phyloP scores from a whole-genome alignment of 305 asterid genomes.

The Fraxinus floribunda region DNA sequence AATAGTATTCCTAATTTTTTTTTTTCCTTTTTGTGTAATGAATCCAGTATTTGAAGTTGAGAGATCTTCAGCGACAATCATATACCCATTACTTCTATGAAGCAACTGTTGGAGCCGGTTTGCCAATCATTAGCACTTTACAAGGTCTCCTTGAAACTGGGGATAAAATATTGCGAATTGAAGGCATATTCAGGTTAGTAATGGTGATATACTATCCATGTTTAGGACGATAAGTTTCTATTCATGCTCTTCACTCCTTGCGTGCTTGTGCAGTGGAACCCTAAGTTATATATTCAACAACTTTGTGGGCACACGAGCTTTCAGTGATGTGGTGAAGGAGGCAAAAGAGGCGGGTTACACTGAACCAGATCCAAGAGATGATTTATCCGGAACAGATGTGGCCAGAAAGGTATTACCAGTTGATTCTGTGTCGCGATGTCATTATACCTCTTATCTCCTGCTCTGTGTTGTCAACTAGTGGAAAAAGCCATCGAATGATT shows the following conservation, averaged over 20 bases:
- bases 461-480: neutral
- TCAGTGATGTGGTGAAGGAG: conserved; percentile 92
- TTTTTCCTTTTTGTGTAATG: neutral
- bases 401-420: conserved; percentile 79
- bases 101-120: conserved; percentile 99
- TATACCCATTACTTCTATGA: conserved; percentile 95
- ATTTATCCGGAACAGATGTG: conserved; percentile 93
- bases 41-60: conserved; percentile 83
- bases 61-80: conserved; percentile 86
- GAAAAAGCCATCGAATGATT: conserved; percentile 9
- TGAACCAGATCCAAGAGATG: conserved; percentile 99
- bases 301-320: conserved; percentile 61
- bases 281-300: conserved; percentile 94
- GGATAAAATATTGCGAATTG: conserved; percentile 78
- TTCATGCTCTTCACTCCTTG: conserved; percentile 20
- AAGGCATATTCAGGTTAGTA: conserved; percentile 91
- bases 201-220: neutral
- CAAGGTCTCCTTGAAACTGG: conserved; percentile 99
- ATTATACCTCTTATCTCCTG: neutral
- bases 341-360: conserved; percentile 96
- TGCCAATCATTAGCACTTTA: conserved; percentile 89
- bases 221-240: conserved; percentile 4
- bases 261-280: conserved; percentile 76
- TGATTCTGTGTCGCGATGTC: conserved; percentile 8
- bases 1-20: neutral